These are phyloP conservation scores for Larix kaempferi DNA, from an alignment of 75 land plant species.

Conservation along the genomic window DNA sequence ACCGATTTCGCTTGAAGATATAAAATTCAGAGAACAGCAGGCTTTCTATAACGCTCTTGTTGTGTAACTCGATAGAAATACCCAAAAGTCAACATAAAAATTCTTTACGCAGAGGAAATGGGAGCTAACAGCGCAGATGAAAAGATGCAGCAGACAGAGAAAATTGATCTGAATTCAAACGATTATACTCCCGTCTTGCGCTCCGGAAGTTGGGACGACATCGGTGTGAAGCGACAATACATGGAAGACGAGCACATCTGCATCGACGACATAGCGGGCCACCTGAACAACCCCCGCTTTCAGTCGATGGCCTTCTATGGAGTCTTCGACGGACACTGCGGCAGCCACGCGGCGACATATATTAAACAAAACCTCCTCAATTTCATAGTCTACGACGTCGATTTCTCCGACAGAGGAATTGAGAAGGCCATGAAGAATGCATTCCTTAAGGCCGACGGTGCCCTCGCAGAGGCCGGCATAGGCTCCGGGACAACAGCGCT, in stretches of 20 bases:
- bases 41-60: no score
- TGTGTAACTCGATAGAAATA: no score
- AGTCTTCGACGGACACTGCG: constrained; percentile 90
- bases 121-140: no score
- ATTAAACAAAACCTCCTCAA: constrained; percentile 54
- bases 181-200: constrained; percentile 41
- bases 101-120: no score
- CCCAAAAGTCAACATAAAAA: no score
- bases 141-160: no score
- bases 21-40: no score
- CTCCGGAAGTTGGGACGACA: constrained; percentile 53
- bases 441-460: constrained; percentile 56
- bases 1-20: no score
- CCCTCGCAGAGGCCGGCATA: constrained; percentile 29
- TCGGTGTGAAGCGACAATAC: constrained; percentile 27
- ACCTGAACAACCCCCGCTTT: constrained; percentile 10
- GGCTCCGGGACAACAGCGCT: constrained; percentile 70
- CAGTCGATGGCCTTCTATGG: constrained; percentile 62
- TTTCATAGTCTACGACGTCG: constrained; percentile 54
- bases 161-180: no score
- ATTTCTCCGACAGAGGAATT: constrained; percentile 33
- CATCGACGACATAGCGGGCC: constrained; percentile 30
- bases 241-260: constrained; percentile 66
- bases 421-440: constrained; percentile 64
- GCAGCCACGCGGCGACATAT: constrained; percentile 63